Base-by-base conservation (phyloP, 2,329 filamentous ascomycete species). In the Venturia oleaginea region DNA sequence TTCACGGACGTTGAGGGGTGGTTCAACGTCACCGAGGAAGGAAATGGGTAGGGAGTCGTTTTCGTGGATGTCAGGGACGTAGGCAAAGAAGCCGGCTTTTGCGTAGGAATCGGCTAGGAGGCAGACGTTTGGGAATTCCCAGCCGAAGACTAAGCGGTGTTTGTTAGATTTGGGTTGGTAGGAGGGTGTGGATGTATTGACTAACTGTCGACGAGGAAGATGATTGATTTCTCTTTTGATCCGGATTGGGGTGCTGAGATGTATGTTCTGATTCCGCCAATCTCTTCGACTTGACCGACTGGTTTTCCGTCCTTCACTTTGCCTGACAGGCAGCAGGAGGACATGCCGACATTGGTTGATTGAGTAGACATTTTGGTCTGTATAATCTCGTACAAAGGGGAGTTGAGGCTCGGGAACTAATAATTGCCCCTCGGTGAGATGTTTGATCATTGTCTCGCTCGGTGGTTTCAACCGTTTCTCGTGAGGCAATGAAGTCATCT, bases 21-120 rank as follows among this genome's bases (percentile, higher is more conserved):
- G 78, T 68, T 80, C 77, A 40, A 79, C 70, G 65, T 72, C 74
- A 51, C 79, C 70, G 1, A 80, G 70, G 64, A 68, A 78, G 13
- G 72, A 72, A 4, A 75, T 69, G 17, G 74, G 72, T 13, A 80
- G 67, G 11, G 73, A 73, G 68, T 80, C 77, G 64, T 74, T 74
- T 59, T 72, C 63, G 68, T 76, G 75, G 2, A 81, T 70, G 67
- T 81, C 79, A 1, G 79, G 75, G 38, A 81, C 69, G 68, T 80
- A 80, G 67, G 73, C 73, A 61, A 76, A 78, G 68, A 77, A 80
- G 68, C 78, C 76, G 15, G 73, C 73, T 66, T 76, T 74, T 37
- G 79, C 79, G 68, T 80, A 81, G 61, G 76, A 71, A 69, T 81
- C 79, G 15, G 79, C 79, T 17, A 81, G 71, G 4, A 81, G 68